Evolutionary conservation across 2,329 filamentous ascomycete species (phyloP), one percentile per base, ranked within the genome.

Genomic region (Trichoderma arundinaceum): DNA sequence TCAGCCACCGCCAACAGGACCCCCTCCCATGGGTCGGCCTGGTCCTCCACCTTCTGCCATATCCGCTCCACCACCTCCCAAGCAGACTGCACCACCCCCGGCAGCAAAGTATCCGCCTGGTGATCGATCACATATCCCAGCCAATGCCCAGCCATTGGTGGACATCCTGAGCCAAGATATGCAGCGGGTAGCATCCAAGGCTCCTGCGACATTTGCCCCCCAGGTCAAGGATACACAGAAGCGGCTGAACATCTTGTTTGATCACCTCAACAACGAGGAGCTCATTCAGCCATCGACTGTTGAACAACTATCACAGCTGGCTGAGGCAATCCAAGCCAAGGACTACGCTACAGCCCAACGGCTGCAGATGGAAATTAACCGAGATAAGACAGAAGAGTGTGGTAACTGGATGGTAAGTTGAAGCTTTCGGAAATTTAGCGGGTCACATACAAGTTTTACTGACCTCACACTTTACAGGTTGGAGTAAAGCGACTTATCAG

Each of bases 201-300:
- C 95, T 0, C 95, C 95, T 17, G 83, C 90, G n/a, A 89, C 90
- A 15, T 97, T 95, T 80, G 90, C 92, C 69, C 85, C 89, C 13
- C 94, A 98, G 76, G 93, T 99, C 19, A 91, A 92, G 72, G 95
- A 98, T 76, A 95, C 94, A 2, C 92, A 97, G 76, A 97, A 97
- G 80, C 89, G 95, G 33, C 84, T 99, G 66, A 92, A 91, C 72
- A 89, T 97, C 57, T 82, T 99, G n/a, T 98, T 97, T 76, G 94
- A 99, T 75, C 93, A 97, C 77, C 83, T 99, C 53, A 99, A 98
- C 84, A 98, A 98, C 71, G 91, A 94, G 74, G 94, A 98, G 74
- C 82, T 97, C 46, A 83, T 98, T 63, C 91, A 90, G 80, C 86
- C 91, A 1, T 89, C 91, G 73, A 97, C 91, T 0, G 86, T 94